Evolutionary conservation across 2,329 filamentous ascomycete species (phyloP), one percentile per base, ranked within the genome.

Genomic region (Trichophaea hybrida): DNA sequence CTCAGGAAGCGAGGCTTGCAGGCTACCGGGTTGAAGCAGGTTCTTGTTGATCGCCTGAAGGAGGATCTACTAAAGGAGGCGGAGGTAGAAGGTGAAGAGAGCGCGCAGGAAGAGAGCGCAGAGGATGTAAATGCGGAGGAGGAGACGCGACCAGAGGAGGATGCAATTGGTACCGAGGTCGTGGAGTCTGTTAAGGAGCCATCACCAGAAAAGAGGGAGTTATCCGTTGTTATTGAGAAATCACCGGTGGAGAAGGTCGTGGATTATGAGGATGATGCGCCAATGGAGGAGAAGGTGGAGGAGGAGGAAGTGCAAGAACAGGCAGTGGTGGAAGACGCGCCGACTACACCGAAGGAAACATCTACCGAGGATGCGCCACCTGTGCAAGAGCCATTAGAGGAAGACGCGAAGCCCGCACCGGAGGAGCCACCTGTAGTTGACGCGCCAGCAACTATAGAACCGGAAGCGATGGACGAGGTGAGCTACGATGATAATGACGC

Each of bases 1-100:
- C 77, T 90, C 46, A 88, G 86, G 73, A 77, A 76, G 60, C 80
- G 85, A 64, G 82, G 82, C n/a, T 78, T 90, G 43, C 75, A 81
- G 5, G 79, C 82, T 62, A 79, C 80, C 31, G 86, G 86, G 6
- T 76, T 88, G 56, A 86, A 89, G 70, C 77, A 82, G 31, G 85
- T 85, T 61, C 78, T 89, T 51, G 77, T 90, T 59, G 78, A 83
- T 61, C 80, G 84, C 61, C 73, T 91, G 50, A 69, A 75, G 51
- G 73, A 72, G 53, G 73, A 72, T 37, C 48, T 67, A 24, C 57
- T 61, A 49, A 74, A 75, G 46, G 69, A 70, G 57, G 70, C 72
- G 44, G 67, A 69, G 50, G 68, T 67, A n/a, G 69, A 67, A 35
- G 59, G 59, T 33, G 15, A 43, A 10, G 34, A 55, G 53, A 17